These are phyloP conservation scores for Xylaria sp. DNA, from an alignment of 2,329 filamentous ascomycete species.

Conservation along the genomic window DNA sequence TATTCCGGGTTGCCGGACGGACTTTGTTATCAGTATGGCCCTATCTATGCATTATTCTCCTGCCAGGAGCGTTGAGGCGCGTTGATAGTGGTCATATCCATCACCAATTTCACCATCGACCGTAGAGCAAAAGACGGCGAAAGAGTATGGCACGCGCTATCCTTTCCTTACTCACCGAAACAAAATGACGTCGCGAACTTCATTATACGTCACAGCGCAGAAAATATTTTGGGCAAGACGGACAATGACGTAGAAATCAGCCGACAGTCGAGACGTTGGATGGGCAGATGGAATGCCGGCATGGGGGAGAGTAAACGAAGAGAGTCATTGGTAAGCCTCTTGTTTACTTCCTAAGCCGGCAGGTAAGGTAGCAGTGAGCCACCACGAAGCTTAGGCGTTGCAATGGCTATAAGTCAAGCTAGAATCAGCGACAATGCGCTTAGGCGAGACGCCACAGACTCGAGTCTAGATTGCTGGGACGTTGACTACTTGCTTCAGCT, in stretches of 20 bases:
- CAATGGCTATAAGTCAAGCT: constrained; percentile 1
- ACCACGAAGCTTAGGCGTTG: background rate
- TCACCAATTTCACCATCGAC: constrained; percentile 11
- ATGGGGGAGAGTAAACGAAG: constrained; percentile 15
- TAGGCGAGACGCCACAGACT: constrained; percentile 22
- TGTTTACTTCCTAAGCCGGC: constrained; percentile 1
- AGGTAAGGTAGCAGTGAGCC: too few species aligned
- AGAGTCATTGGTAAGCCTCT: constrained; percentile 9
- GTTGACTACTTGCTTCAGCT: constrained; percentile 2
- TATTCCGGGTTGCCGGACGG: constrained; percentile 28
- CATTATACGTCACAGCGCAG: constrained; percentile 33
- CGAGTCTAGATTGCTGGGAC: constrained; percentile 12
- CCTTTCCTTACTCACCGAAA: constrained; percentile 34
- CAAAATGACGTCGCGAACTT: constrained; percentile 21
- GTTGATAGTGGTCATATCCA: constrained; percentile 26
- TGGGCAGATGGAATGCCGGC: constrained; percentile 6
- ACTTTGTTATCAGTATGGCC: constrained; percentile 32
- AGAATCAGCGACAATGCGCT: constrained; percentile 3
- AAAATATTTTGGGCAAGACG: background rate
- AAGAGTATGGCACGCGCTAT: constrained; percentile 4
- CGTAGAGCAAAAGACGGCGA: constrained; percentile 8
- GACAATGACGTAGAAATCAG: constrained; percentile 24
- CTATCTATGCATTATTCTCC: constrained; percentile 21
- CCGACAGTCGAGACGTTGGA: constrained; percentile 8
- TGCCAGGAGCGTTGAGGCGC: constrained; percentile 20